Evolutionary conservation across 2,329 filamentous ascomycete genomes (phyloP), one percentile per base, ranked within the genome.

Genomic region (Alternaria sp.): DNA sequence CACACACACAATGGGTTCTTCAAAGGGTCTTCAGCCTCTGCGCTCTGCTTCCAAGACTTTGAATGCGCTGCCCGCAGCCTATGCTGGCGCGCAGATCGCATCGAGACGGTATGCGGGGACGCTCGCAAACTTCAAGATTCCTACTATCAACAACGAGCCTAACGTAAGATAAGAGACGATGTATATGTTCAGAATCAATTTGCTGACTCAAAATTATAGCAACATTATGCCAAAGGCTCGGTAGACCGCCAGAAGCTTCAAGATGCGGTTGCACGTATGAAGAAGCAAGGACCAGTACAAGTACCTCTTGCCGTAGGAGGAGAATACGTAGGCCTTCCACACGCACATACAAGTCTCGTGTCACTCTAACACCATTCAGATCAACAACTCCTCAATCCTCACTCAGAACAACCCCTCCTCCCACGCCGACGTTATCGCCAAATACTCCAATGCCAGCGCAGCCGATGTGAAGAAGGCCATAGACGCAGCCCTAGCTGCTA

Each of bases 81-180:
- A 62, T 62, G 68, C 71, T 60, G 68, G 72, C 55, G 68, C 70
- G 45, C 71, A 70, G 55, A 58, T 70, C 28, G 69, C 70, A 37
- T 71, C 74, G 37, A 73, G 71, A 67, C 68, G 78, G 69, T 71
- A 74, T 58, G 73, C 78, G 66, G 82, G 89, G 61, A 91, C 89
- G 8, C 85, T 97, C 68, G 94, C 94, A 54, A 87, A 89, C 65
- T 98, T 97, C 87, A 95, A 93, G 84, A 88, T 94, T 55, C 96
- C 96, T 54, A 89, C 89, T 67, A 88, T 97, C 73, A 85, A 88
- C 78, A 99, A 99, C 79, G 96, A 99, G 84, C 93, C 93, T n/a
- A 99, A 97, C 80, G 94, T 97, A 82, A 80, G 92, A 8, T 3
- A 6, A 20, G 28, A 41, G 15, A 4, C 0, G n/a, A 2, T 44